phyloP scores from a whole-genome alignment of 2,329 filamentous ascomycete species.

The Venturia oleaginea region DNA sequence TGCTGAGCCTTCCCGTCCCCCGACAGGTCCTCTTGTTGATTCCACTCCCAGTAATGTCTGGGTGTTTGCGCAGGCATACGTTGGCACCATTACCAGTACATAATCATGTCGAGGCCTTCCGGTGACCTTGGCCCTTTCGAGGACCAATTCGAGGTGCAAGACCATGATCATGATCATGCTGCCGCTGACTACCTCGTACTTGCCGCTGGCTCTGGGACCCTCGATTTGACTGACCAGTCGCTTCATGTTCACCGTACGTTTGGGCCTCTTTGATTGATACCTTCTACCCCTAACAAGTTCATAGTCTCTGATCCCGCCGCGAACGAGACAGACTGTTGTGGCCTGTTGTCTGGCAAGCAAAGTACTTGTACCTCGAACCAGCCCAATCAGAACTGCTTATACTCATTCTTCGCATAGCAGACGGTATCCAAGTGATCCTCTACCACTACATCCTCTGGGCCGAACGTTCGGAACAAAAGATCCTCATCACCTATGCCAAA shows the following conservation, averaged over 20 bases:
- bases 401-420: neutral
- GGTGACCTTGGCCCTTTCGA: neutral
- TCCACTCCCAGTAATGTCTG: neutral
- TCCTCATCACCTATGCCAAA: conserved; percentile 66
- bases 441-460: conserved; percentile 83
- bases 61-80: neutral
- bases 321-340: neutral
- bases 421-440: conserved; percentile 42
- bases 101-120: neutral
- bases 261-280: no score
- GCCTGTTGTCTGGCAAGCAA: neutral
- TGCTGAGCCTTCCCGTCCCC: neutral
- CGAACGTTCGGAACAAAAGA: conserved; percentile 45
- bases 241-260: conserved; percentile 9
- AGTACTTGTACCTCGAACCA: neutral
- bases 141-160: neutral
- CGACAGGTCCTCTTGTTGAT: neutral
- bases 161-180: neutral
- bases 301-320: neutral
- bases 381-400: neutral
- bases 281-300: neutral
- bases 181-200: neutral
- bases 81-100: no score
- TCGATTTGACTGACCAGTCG: conserved; percentile 1
- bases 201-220: neutral